Percentiles rank a stretch among this genome's conserved stretches.
phyloP scores from a whole-genome alignment of 345 rosid species.

The Populus davidiana region DNA sequence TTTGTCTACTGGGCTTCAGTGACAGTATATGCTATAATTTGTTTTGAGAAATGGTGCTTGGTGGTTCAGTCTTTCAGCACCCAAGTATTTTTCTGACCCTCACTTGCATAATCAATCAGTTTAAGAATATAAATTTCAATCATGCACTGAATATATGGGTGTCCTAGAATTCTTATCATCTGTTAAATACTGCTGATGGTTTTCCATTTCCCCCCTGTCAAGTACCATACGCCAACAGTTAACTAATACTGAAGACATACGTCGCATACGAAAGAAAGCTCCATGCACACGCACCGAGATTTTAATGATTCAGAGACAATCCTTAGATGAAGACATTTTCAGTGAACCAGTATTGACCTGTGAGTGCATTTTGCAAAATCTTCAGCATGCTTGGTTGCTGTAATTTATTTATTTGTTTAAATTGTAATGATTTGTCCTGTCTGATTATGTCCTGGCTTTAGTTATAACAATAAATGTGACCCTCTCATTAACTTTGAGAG shows the following conservation, averaged over 20 bases:
- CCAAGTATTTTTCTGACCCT: not conserved
- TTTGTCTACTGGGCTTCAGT: not conserved
- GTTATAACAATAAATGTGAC: not conserved
- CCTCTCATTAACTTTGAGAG: not conserved
- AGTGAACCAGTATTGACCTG: slow-evolving; percentile 65
- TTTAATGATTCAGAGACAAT: slow-evolving; percentile 74
- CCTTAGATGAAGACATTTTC: slow-evolving; percentile 70
- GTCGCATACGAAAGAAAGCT: slow-evolving; percentile 95
- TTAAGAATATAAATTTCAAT: not conserved
- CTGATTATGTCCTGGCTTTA: not conserved
- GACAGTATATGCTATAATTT: not conserved
- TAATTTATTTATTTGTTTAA: not conserved
- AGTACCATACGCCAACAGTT: slow-evolving; percentile 88
- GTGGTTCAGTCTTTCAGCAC: not conserved
- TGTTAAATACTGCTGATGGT: slow-evolving; percentile 25
- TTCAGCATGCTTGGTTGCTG: slow-evolving; percentile 7
- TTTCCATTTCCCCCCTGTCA: slow-evolving; percentile 25
- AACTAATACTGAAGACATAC: slow-evolving; percentile 82
- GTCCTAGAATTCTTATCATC: not conserved
- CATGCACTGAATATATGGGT: not conserved
- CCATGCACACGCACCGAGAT: slow-evolving; percentile 92
- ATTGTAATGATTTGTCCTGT: not conserved
- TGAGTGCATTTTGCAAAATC: slow-evolving; percentile 40
- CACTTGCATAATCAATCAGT: not conserved
- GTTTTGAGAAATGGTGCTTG: not conserved